Percentiles rank a stretch among this genome's conserved stretches.
Conservation (phyloP, 805 yeast genomes). For the Zygotorulaspora chibaensis region DNA sequence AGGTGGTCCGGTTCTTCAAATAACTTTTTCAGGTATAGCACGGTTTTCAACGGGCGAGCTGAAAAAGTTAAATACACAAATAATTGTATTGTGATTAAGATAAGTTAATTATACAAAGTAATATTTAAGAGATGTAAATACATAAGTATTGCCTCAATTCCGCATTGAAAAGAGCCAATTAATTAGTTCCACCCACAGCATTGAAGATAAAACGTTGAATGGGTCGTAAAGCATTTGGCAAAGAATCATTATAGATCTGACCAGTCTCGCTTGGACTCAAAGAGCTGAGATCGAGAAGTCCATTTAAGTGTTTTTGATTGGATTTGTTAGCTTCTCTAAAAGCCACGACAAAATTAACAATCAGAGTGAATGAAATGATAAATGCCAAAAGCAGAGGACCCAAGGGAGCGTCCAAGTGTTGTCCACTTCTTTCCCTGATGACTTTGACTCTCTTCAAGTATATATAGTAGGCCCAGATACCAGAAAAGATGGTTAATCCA, state of each 20-base stretch:
- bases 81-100: too few relatives aligned
- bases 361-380: slow-evolving; percentile 62
- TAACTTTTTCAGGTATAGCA: background rate
- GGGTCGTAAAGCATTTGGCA: slow-evolving; percentile 23
- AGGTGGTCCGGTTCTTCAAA: background rate
- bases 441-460: slow-evolving; percentile 66
- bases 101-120: background rate
- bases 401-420: slow-evolving; percentile 80
- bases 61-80: too few relatives aligned
- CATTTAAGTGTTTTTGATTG: slow-evolving; percentile 7
- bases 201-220: slow-evolving; percentile 33
- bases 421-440: slow-evolving; percentile 77
- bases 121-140: background rate
- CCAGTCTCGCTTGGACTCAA: background rate
- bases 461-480: slow-evolving; percentile 83
- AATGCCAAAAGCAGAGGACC: slow-evolving; percentile 82
- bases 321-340: slow-evolving; percentile 39
- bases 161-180: background rate
- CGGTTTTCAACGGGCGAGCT: background rate
- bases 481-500: slow-evolving; percentile 73
- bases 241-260: slow-evolving; percentile 18
- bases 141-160: background rate
- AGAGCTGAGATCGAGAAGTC: slow-evolving; percentile 3
- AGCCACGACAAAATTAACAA: slow-evolving; percentile 69
- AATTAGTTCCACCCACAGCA: slow-evolving; percentile 33